Evolutionary conservation across 495 filamentous ascomycete species (phyloP).

Genomic region (Opeltia flavorubescens): DNA sequence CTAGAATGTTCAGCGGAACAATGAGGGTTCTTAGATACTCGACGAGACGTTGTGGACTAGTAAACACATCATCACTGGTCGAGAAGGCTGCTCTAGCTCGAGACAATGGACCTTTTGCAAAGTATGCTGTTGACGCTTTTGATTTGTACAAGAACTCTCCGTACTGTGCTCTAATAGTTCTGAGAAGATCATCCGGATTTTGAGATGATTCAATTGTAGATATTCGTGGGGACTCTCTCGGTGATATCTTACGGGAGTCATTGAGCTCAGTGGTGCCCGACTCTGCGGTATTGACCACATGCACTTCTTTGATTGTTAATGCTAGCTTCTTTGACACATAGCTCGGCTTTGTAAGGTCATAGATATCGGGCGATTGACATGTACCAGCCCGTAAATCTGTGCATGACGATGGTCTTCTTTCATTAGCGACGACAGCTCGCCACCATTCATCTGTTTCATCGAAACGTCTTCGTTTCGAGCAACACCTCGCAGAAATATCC

Average conservation of each 20-base stretch:
- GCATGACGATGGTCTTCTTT: too few species aligned
- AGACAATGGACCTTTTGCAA: constrained; percentile 91
- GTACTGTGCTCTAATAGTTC: constrained; percentile 63
- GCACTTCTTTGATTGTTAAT: too few species aligned
- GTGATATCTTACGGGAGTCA: constrained; percentile 3
- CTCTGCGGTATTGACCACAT: too few species aligned
- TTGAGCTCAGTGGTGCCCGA: background rate
- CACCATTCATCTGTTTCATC: constrained; percentile 26
- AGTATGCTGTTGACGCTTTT: constrained; percentile 83
- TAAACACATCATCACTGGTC: constrained; percentile 23
- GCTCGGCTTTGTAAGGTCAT: too few species aligned
- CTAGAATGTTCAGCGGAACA: constrained; percentile 58
- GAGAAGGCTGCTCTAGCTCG: constrained; percentile 65
- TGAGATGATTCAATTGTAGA: background rate
- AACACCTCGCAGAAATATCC: background rate
- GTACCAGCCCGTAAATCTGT: too few species aligned
- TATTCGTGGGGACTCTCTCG: constrained; percentile 8
- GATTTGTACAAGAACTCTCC: constrained; percentile 65
- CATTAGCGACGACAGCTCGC: constrained; percentile 18
- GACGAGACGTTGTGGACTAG: constrained; percentile 35
- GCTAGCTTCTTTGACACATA: too few species aligned
- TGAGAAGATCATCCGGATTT: constrained; percentile 46
- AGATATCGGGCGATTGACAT: too few species aligned
- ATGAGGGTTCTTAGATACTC: constrained; percentile 58
- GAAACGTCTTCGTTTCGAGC: background rate